phyloP scores from a whole-genome alignment of 2,329 filamentous ascomycete genomes.

The Myriosclerotinia duriaeana region DNA sequence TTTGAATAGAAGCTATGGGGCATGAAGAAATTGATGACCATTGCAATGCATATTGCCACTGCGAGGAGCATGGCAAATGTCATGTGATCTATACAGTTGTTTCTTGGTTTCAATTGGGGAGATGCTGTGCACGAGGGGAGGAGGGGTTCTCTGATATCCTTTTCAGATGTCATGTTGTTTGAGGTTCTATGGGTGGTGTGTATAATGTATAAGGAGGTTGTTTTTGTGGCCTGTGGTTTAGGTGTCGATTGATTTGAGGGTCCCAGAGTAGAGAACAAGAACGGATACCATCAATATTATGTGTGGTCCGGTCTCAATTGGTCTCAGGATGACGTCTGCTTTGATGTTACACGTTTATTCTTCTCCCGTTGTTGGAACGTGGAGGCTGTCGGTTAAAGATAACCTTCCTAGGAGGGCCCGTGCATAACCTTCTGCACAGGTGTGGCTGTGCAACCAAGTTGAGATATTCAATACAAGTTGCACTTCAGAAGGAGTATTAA shows the following conservation, averaged over 20 bases:
- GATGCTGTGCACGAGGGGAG: not conserved
- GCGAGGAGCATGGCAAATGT: not conserved
- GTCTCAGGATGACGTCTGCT: not conserved
- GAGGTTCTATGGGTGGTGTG: not conserved
- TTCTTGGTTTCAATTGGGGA: not conserved
- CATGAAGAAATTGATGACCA: not conserved
- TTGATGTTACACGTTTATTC: not conserved
- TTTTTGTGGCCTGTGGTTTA: not conserved
- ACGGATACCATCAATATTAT: not conserved
- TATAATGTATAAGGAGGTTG: not conserved
- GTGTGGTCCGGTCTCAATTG: not conserved
- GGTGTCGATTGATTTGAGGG: not conserved
- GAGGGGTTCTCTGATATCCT: not conserved
- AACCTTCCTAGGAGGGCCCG: not conserved
- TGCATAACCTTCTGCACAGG: constrained; percentile 1
- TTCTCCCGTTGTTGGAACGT: not conserved
- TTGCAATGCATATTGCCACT: not conserved
- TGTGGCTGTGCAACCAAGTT: not conserved
- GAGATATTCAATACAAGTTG: not conserved
- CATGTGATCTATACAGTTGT: not conserved
- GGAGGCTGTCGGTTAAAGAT: not conserved
- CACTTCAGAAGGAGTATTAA: not conserved
- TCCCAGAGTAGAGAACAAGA: not conserved
- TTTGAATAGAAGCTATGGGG: not conserved
- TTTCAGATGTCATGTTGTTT: constrained; percentile 2